These are phyloP conservation scores for Saraca asoca DNA, from an alignment of 331 rosid genomes.

Conservation along the genomic window DNA sequence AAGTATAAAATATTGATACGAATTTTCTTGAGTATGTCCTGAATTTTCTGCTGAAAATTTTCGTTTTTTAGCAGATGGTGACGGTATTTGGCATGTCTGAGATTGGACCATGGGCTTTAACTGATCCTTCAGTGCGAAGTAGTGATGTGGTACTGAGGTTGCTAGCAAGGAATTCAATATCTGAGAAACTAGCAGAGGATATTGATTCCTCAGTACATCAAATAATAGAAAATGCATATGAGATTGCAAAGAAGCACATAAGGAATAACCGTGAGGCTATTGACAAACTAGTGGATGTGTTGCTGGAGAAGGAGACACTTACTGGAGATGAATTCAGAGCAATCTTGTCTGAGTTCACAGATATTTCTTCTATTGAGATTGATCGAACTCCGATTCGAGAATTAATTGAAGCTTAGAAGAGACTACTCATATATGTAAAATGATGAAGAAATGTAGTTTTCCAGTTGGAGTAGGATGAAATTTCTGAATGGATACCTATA, in stretches of 20 bases:
- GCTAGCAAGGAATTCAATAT: slow-evolving; percentile 75
- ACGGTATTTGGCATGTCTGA: slow-evolving; percentile 82
- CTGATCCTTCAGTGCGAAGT: slow-evolving; percentile 53
- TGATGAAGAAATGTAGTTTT: slow-evolving; percentile 4
- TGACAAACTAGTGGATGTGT: slow-evolving; percentile 64
- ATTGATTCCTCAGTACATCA: slow-evolving; percentile 55
- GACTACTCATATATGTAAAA: background rate
- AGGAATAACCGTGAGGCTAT: slow-evolving; percentile 67
- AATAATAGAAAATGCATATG: slow-evolving; percentile 54
- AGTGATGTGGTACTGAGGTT: slow-evolving; percentile 69
- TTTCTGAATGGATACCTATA: background rate
- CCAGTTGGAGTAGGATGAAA: background rate
- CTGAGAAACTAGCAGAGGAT: slow-evolving; percentile 74
- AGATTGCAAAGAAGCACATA: slow-evolving; percentile 64
- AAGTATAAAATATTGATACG: too few relatives aligned
- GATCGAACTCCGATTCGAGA: slow-evolving; percentile 38
- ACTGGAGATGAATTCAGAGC: slow-evolving; percentile 76
- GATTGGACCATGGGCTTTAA: slow-evolving; percentile 79
- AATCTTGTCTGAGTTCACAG: slow-evolving; percentile 59
- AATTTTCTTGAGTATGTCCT: too few relatives aligned
- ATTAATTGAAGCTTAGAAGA: slow-evolving; percentile 49
- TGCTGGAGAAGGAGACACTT: slow-evolving; percentile 69
- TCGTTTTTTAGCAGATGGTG: slow-evolving; percentile 55
- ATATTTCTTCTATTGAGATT: slow-evolving; percentile 39
- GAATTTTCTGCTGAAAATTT: background rate